phyloP scores from a whole-genome alignment of 2,329 filamentous ascomycete species.

The Beauveria scarabaeidicola region DNA sequence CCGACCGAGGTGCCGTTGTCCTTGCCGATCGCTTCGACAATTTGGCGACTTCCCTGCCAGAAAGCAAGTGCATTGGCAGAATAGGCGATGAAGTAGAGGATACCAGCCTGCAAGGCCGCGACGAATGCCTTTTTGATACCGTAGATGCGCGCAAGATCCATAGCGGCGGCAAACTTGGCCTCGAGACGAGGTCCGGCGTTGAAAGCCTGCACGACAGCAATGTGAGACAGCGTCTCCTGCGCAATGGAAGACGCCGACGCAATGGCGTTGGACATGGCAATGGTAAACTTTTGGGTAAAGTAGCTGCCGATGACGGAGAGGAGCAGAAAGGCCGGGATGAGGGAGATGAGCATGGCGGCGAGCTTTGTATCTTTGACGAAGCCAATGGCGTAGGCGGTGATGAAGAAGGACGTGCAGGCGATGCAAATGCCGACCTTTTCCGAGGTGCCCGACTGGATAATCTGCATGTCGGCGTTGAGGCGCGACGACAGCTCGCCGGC shows the following conservation, averaged over 20 bases:
- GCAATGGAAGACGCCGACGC: constrained; percentile 54
- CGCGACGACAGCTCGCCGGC: constrained; percentile 56
- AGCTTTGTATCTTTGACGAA: constrained; percentile 56
- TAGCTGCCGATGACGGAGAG: constrained; percentile 48
- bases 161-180: constrained; percentile 45
- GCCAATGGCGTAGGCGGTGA: constrained; percentile 58
- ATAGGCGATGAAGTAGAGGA: constrained; percentile 60
- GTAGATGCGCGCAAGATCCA: constrained; percentile 40
- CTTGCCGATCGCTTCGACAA: constrained; percentile 30
- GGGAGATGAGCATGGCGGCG: constrained; percentile 54
- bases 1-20: constrained; percentile 30
- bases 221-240: constrained; percentile 51
- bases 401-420: constrained; percentile 54
- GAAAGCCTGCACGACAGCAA: constrained; percentile 56
- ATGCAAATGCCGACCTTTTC: constrained; percentile 63
- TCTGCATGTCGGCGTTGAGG: constrained; percentile 57
- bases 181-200: constrained; percentile 51
- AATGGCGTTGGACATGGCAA: constrained; percentile 42
- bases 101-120: constrained; percentile 49
- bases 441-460: constrained; percentile 58
- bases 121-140: constrained; percentile 51
- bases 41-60: constrained; percentile 54
- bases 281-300: constrained; percentile 44
- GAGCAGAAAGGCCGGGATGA: constrained; percentile 54
- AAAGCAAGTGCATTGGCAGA: constrained; percentile 59